Evolutionary conservation across 2,329 filamentous ascomycete genomes (phyloP), one percentile per base, ranked within the genome.

Genomic region (Colletotrichum sp.): DNA sequence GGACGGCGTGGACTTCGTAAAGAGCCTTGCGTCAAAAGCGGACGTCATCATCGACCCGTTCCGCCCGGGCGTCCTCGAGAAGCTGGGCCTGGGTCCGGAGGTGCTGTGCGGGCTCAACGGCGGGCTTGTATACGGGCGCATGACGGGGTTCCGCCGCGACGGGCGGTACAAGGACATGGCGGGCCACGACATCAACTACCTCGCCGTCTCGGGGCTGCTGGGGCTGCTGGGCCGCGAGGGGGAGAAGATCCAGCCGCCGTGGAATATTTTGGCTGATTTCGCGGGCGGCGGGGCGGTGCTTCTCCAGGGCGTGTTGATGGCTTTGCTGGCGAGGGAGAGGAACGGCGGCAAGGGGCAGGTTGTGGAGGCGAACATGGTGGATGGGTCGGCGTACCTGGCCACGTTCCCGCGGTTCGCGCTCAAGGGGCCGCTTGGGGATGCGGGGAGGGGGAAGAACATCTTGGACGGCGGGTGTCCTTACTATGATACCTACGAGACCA

Each of bases 281-380:
- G 97, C 95, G 0, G 96, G 96, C 36, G 96, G 96, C 24, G 96
- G 96, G 38, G 93, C 94, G 1, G 93, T 92, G 78, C 93, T 97
- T 57, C 95, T 97, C 80, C 88, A 96, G 74, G 96, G 96, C 0
- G 92, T 99, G 6, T 84, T 98, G 71, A 87, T 98, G 24, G 96
- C 97, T 0, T 84, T 99, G 75, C 81, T 98, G 12, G 89, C 92
- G 16, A 88, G 95, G 38, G 86, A 89, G 65, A 86, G 84, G 58
- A 92, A 88, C 0, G 74, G 74, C 4, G 95, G 95, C 0, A 86
- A 86, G 3, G 96, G 96, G 0, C 96, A 98, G 85, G 93, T 98
- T 15, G 96, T 99, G 10, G 95, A 98, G 86, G 95, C 95, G 18
- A 98, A 98, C 84, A 99, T 99, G 96, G 96, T 98, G 15, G 96